phyloP scores from a whole-genome alignment of 164 flowering plant species.

The Annona squamosa region DNA sequence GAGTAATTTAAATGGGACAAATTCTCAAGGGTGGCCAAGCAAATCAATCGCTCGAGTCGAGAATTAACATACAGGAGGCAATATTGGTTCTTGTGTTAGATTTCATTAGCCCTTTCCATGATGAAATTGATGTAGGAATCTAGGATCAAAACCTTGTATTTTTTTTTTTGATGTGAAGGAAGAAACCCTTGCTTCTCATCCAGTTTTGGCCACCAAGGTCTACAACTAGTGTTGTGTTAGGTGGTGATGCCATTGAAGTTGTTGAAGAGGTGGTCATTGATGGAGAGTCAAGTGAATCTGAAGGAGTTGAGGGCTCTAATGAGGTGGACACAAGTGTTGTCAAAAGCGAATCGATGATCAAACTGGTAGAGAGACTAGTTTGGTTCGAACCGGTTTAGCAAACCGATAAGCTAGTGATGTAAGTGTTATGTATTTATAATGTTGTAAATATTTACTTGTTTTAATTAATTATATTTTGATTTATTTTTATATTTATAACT shows the following conservation, averaged over 20 bases:
- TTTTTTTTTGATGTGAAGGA: conserved; percentile 48
- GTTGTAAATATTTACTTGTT: too few species aligned
- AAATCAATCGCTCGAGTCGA: conserved; percentile 61
- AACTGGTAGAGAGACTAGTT: too few species aligned
- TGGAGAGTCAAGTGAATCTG: conserved; percentile 53
- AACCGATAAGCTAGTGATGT: too few species aligned
- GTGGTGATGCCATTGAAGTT: conserved; percentile 44
- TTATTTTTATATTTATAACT: too few species aligned
- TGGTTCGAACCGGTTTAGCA: too few species aligned
- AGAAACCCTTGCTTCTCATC: conserved; percentile 73
- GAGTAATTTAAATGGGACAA: conserved; percentile 80
- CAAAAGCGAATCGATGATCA: too few species aligned
- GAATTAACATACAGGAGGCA: conserved; percentile 66
- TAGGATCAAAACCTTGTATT: conserved; percentile 42
- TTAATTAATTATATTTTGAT: too few species aligned
- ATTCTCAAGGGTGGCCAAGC: conserved; percentile 77
- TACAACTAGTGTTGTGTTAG: conserved; percentile 54
- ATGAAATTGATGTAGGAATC: conserved; percentile 54
- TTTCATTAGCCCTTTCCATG: conserved; percentile 50
- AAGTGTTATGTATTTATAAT: too few species aligned
- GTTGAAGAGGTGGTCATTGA: conserved; percentile 56
- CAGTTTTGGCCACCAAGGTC: conserved; percentile 58
- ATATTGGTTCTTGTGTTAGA: conserved; percentile 56
- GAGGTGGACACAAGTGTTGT: conserved; percentile 22
- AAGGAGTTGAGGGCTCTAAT: conserved; percentile 59